Conservation (phyloP, 2,329 filamentous ascomycete species). For the Fusarium sp. region DNA sequence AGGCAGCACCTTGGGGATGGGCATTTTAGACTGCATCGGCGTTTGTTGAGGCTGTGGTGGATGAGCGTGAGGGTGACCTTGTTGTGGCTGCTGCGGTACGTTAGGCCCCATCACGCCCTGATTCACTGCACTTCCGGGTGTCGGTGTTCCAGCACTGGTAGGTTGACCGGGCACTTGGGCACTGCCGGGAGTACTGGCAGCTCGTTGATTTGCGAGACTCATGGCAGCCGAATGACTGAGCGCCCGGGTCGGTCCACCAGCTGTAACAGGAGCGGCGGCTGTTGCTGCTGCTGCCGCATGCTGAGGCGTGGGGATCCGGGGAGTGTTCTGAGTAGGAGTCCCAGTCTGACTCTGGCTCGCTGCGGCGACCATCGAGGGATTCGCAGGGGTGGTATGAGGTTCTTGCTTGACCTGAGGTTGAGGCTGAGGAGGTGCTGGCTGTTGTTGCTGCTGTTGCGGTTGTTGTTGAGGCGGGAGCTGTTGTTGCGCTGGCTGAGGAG, state of each 20-base stretch:
- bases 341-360: constrained; percentile 55
- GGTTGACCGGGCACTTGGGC: constrained; percentile 48
- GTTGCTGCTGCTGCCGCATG: constrained; percentile 57
- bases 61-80: constrained; percentile 62
- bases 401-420: constrained; percentile 50
- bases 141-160: constrained; percentile 46
- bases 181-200: constrained; percentile 50
- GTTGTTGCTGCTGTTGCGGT: constrained; percentile 17
- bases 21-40: constrained; percentile 73
- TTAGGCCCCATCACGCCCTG: constrained; percentile 50
- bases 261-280: constrained; percentile 52
- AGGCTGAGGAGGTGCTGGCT: constrained; percentile 34
- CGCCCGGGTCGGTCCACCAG: constrained; percentile 54
- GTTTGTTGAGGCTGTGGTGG: constrained; percentile 57
- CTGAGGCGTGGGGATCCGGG: constrained; percentile 64
- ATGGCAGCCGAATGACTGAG: constrained; percentile 65
- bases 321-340: constrained; percentile 63
- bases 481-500: constrained; percentile 40
- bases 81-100: constrained; percentile 49
- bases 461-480: background rate
- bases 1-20: constrained; percentile 83
- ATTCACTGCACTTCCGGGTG: constrained; percentile 47
- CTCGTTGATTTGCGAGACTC: constrained; percentile 59
- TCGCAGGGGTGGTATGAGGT: constrained; percentile 58
- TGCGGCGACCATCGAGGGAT: constrained; percentile 57